Base-by-base conservation (phyloP, 1,284 basidiomycete species). In the Sporisorium iseilematis-ciliati region DNA sequence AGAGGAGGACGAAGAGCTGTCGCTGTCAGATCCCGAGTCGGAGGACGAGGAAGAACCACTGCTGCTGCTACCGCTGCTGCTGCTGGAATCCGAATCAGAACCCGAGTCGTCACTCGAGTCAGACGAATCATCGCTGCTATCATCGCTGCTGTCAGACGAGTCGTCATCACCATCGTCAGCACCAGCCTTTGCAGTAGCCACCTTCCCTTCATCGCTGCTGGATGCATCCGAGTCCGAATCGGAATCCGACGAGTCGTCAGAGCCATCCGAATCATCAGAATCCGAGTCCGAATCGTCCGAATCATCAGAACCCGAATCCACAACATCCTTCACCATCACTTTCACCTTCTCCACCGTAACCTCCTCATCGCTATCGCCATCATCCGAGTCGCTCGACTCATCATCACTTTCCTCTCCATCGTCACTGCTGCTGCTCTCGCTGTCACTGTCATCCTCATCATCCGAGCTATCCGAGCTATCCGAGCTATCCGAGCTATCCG, bases 21-120 rank as follows among this genome's bases (percentile, higher is more conserved):
- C 48, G 41, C 48, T 57, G 53, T 50, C 46, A n/a, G 45, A 56
- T 18, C 33, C 46, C 10, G 54, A 52, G 11, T 56, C 49, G 42
- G 60, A 60, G 6, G 70, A 73, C 8, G 57, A 62, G 12, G 70
- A 73, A 1, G 58, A 58, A 26, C 41, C 40, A n/a, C 57, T 59
- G 31, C 54, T 49, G 42, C 54, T 57, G 38, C 54, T 53, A 16
- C 42, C n/a, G 21, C 20, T 21, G 48, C 54, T 57, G 42, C 38
- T 43, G 54, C 55, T 53, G 25, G 55, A 57, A 18, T 45, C 50
- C 16, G 62, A 62, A 21, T 46, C 51, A 5, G 56, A 49, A 18
- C 38, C 57, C n/a, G 66, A 69, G 18, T 58, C 56, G 7, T 56
- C 61, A 29, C 40, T 45, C 14, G 57, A 56, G 23, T 51, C 48